Evolutionary conservation across 305 asterid genomes (phyloP), one percentile per base, ranked within the genome.

Genomic region (Fraxinus greggii): DNA sequence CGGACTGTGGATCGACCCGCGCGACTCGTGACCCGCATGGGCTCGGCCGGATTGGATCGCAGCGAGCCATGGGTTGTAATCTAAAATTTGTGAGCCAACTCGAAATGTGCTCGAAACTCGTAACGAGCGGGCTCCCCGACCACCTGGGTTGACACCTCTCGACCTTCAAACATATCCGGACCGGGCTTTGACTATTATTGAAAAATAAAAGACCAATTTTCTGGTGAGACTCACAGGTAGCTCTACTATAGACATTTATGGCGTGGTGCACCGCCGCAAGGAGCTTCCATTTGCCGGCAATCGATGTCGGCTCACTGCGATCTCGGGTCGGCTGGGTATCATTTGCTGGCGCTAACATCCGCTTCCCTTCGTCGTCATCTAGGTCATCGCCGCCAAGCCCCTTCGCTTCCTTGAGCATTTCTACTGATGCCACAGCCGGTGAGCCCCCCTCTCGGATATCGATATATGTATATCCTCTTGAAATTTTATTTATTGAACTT

Each of bases 261-360:
- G 88, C 95, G 82, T 95, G 96, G 97, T 85, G 80, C 84, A 87
- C 93, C 90, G 93, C 93, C 81, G 91, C 91, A 56, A 95, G 91
- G 89, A 87, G 78, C 81, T 95, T 95, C 78, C 90, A 89, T 40
- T n/a, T 93, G 40, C 97, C 97, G 84, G 87, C 95, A 54, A 61
- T 93, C 80, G 92, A 93, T 38, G 90, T 89, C 33, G 80, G 81
- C 33, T 85, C 89, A 26, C 83, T 93, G 73, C 90, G 93, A 35
- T 76, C 84, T 65, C 82, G 93, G 24, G 89, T 89, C 23, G 91
- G 97, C 82, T 90, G 90, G 83, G 86, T 84, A 0, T 91, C 98
- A 7, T 32, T 93, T 72, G 93, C 90, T 63, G 93, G 93, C 38
- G 90, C 89, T 72, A 86, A 80, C 79, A 38, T 84, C 81, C 90